Conservation (phyloP, 495 filamentous ascomycete genomes). For the Penicillium lividum region DNA sequence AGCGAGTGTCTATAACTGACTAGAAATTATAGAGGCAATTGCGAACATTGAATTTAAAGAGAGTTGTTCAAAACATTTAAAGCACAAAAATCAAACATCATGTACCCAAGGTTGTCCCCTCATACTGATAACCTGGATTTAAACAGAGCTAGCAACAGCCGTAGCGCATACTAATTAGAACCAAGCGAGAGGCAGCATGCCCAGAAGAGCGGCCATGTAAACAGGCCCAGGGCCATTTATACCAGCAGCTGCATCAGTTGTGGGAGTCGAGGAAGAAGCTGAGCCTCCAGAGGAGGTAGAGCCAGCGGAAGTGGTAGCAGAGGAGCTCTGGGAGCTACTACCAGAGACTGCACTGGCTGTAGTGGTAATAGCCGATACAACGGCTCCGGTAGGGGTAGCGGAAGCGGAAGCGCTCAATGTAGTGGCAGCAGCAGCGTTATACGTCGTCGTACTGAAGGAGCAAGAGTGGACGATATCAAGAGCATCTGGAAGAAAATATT, state of each 20-base stretch:
- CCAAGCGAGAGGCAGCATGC: slow-evolving; percentile 31
- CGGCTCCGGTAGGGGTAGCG: slow-evolving; percentile 6
- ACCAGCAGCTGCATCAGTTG: slow-evolving; percentile 23
- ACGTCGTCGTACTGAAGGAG: slow-evolving; percentile 33
- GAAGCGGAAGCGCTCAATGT: slow-evolving; percentile 13
- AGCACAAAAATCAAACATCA: background rate
- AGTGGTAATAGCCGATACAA: background rate
- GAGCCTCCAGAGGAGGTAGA: background rate
- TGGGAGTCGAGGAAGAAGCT: slow-evolving; percentile 13
- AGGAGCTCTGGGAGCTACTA: background rate
- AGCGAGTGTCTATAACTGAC: too few relatives aligned
- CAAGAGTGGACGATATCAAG: slow-evolving; percentile 38
- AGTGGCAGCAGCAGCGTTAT: slow-evolving; percentile 26
- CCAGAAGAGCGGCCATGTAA: slow-evolving; percentile 24
- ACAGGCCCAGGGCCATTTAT: slow-evolving; percentile 18
- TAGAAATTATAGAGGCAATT: background rate
- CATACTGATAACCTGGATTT: background rate
- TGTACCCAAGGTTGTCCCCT: background rate
- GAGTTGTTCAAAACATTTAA: background rate
- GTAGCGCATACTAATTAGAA: slow-evolving; percentile 14
- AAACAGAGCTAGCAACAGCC: background rate
- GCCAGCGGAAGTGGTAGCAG: background rate
- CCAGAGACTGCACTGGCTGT: slow-evolving; percentile 6
- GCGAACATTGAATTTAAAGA: background rate
- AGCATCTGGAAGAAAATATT: slow-evolving; percentile 26